Evolutionary conservation across 2,329 filamentous ascomycete species (phyloP), one percentile per base, ranked within the genome.

Genomic region (Taxawa tesnikishii): DNA sequence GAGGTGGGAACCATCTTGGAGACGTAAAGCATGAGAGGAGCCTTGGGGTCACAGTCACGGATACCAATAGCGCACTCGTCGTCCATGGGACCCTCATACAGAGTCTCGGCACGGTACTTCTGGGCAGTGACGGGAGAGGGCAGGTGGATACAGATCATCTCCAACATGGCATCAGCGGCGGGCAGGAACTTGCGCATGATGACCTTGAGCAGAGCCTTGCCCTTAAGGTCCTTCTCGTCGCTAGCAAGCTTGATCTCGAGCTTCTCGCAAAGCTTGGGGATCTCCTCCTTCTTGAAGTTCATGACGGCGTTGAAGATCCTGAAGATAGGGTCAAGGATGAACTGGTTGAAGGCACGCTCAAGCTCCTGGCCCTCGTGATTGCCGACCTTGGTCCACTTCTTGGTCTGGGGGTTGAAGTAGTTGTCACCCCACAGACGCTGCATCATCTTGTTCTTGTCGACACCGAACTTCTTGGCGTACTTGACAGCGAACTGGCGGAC

Each of bases 1-100:
- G 85, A 92, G 51, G 90, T 98, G 56, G 90, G 90, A 58, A 98
- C 90, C 90, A 98, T 98, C 84, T 98, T 98, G 65, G 90, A 98
- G 64, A 98, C 87, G 82, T 98, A 98, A 51, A 96, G 75, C 90
- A 98, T 98, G 67, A 98, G 90, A 55, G 88, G 83, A 63, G 75
- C 90, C 73, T 94, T 93, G 66, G 88, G 74, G 65, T 98, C 84
- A 65, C 90, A 96, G 75, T 96, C 85, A 55, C 87, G 87, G 75
- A 98, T 94, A 75, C 79, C 85, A 60, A 94, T 82, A 70, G 82
- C 87, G 53, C 79, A 78, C 65, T 84, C 80, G 54, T 98, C 90
- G 60, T 98, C 90, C 38, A 69, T 56, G 52, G 90, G 90, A 75
- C 90, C 90, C 75, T 98, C 90, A 72, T 98, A 98, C 47, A 98